phyloP scores from a whole-genome alignment of 495 filamentous ascomycete genomes.

The Pseudomonodictys pantanalensis region DNA sequence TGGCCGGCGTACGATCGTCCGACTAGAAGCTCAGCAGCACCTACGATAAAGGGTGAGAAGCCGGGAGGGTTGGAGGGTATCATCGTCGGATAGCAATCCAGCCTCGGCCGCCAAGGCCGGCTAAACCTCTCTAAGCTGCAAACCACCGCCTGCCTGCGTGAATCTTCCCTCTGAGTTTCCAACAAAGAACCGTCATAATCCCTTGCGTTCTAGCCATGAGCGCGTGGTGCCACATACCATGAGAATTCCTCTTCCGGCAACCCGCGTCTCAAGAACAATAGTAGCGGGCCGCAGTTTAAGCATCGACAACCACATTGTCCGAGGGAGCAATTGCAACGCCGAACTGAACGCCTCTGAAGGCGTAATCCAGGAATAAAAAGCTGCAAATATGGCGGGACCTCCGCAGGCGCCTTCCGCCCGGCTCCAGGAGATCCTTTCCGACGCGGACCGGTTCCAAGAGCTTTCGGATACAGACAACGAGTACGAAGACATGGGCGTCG shows the following conservation, averaged over 20 bases:
- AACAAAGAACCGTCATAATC: background rate
- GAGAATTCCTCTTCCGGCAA: constrained; percentile 2
- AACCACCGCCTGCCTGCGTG: too few relatives aligned
- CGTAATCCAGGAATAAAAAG: constrained; percentile 5
- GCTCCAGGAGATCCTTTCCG: constrained; percentile 19
- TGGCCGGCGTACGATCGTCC: constrained; percentile 26
- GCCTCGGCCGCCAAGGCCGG: constrained; percentile 9
- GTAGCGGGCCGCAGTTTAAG: constrained; percentile 13
- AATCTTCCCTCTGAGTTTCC: background rate
- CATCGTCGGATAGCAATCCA: too few relatives aligned
- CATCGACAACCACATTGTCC: constrained; percentile 22
- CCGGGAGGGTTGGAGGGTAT: background rate
- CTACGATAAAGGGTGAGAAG: too few relatives aligned
- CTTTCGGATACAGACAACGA: background rate
- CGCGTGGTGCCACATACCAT: background rate
- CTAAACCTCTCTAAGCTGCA: background rate
- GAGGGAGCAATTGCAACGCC: constrained; percentile 22
- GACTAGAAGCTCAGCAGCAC: constrained; percentile 3
- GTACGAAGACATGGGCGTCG: constrained; percentile 31
- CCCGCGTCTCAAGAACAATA: constrained; percentile 23
- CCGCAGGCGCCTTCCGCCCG: constrained; percentile 11
- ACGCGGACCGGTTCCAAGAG: constrained; percentile 10
- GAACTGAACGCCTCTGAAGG: constrained; percentile 15
- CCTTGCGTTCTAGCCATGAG: background rate
- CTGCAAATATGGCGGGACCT: constrained; percentile 6